Percentiles rank a stretch among this genome's conserved stretches.
Conservation (phyloP, 73 alveolate genomes). For the Tetrahymena thermophila region DNA sequence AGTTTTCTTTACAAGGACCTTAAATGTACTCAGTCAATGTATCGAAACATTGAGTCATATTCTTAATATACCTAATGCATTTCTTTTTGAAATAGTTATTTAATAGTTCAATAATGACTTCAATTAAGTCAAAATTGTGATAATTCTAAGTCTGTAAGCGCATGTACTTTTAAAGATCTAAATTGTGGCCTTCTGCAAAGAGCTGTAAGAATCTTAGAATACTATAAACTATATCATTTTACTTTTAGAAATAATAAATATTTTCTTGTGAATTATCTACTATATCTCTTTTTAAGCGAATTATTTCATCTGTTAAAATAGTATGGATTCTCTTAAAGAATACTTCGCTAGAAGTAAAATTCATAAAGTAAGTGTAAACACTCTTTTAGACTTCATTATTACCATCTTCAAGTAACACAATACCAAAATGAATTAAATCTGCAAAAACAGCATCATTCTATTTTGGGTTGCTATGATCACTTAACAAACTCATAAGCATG, state of each 20-base stretch:
- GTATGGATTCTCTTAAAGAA: slow-evolving; percentile 44
- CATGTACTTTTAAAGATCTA: slow-evolving; percentile 36
- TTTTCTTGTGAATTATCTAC: slow-evolving; percentile 17
- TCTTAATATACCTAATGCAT: slow-evolving; percentile 8
- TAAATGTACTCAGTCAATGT: slow-evolving; percentile 35
- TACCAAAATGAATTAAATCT: slow-evolving; percentile 42
- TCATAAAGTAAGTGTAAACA: slow-evolving; percentile 44
- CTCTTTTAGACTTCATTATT: slow-evolving; percentile 46
- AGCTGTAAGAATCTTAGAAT: slow-evolving; percentile 28
- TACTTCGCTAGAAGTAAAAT: slow-evolving; percentile 35
- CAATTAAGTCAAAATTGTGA: slow-evolving; percentile 36
- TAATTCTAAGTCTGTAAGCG: slow-evolving; percentile 24
- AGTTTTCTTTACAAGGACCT: slow-evolving; percentile 42
- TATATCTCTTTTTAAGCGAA: slow-evolving; percentile 25
- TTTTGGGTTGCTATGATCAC: slow-evolving; percentile 36
- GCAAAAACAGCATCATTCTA: slow-evolving; percentile 21
- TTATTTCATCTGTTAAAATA: slow-evolving; percentile 37
- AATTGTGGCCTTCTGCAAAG: slow-evolving; percentile 36
- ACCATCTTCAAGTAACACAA: slow-evolving; percentile 48
- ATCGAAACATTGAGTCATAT: slow-evolving; percentile 42
- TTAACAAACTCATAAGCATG: background rate
- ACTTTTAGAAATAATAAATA: slow-evolving; percentile 15
- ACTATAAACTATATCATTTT: slow-evolving; percentile 14
- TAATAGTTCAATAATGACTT: slow-evolving; percentile 23
- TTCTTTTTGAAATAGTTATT: slow-evolving; percentile 12